Evolutionary conservation across 2,329 filamentous ascomycete genomes (phyloP).

Genomic region (Paecilomyces sp.): DNA sequence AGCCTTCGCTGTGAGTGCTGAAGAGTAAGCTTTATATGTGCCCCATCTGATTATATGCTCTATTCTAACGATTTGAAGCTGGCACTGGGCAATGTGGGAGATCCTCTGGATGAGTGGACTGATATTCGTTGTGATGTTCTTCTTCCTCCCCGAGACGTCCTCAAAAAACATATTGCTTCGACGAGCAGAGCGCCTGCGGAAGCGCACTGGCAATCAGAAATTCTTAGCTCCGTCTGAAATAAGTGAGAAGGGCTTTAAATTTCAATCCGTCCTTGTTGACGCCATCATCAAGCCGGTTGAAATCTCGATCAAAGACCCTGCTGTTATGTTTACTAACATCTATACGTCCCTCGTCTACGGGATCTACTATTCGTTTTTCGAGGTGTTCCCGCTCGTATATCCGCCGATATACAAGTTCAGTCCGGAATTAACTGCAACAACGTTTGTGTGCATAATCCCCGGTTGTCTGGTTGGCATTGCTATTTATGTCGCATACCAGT

Average conservation of each 20-base stretch:
- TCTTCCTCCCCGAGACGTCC: conserved; percentile 58
- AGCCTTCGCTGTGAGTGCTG: conserved; percentile 47
- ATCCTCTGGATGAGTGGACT: conserved; percentile 54
- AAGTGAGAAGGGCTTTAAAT: conserved; percentile 34
- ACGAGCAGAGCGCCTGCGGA: conserved; percentile 55
- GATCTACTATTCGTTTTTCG: neutral
- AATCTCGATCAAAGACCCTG: neutral
- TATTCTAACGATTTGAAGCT: neutral
- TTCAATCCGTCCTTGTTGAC: conserved; percentile 3
- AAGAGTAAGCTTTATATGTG: too few species aligned
- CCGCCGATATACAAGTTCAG: neutral
- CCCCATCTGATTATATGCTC: too few species aligned
- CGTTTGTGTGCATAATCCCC: too few species aligned
- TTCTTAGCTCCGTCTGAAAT: conserved; percentile 57
- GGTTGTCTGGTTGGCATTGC: too few species aligned
- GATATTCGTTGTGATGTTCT: conserved; percentile 52
- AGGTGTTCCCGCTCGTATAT: neutral
- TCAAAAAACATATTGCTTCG: conserved; percentile 53
- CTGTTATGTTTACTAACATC: conserved; percentile 22
- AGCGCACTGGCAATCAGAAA: conserved; percentile 45
- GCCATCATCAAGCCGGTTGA: neutral
- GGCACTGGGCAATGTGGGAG: conserved; percentile 33
- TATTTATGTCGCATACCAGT: too few species aligned
- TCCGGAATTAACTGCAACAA: neutral
- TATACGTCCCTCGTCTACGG: conserved; percentile 13